phyloP scores from a whole-genome alignment of 306 rosid genomes.

The Potentilla sterilis region DNA sequence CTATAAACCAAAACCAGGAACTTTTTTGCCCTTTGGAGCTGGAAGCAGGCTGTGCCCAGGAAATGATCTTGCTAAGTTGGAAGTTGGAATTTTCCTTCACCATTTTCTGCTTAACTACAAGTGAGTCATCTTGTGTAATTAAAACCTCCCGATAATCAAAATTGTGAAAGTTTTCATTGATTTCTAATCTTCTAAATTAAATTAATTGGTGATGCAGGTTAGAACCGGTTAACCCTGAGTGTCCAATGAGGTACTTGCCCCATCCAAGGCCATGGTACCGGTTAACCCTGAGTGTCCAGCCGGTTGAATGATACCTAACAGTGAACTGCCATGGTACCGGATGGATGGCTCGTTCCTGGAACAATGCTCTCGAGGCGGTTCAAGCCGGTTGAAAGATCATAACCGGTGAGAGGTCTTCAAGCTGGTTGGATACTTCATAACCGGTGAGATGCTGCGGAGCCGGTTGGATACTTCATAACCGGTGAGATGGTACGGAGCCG shows the following conservation, averaged over 20 bases:
- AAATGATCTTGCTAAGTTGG: slow-evolving; percentile 67
- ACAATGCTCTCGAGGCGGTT: too few relatives aligned
- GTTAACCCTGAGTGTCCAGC: too few relatives aligned
- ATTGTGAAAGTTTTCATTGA: not conserved
- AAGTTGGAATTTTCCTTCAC: slow-evolving; percentile 79
- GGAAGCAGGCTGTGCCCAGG: slow-evolving; percentile 82
- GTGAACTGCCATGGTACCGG: too few relatives aligned
- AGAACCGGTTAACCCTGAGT: slow-evolving; percentile 48
- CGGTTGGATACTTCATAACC: too few relatives aligned
- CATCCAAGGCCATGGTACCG: slow-evolving; percentile 87
- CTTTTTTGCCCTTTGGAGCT: slow-evolving; percentile 86
- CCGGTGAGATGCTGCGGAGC: too few relatives aligned
- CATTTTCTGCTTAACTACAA: slow-evolving; percentile 59
- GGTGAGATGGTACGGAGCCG: too few relatives aligned
- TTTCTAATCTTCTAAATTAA: not conserved
- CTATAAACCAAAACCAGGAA: slow-evolving; percentile 58
- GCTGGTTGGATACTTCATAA: too few relatives aligned
- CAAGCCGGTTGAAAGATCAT: too few relatives aligned
- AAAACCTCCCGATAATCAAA: not conserved
- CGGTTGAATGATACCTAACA: too few relatives aligned
- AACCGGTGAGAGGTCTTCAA: too few relatives aligned
- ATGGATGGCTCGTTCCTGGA: too few relatives aligned
- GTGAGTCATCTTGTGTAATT: slow-evolving; percentile 35
- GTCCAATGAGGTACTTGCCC: slow-evolving; percentile 62
- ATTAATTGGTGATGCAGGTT: slow-evolving; percentile 36